Percentiles rank a stretch among this genome's conserved stretches.
phyloP scores from a whole-genome alignment of 2,329 filamentous ascomycete species.

The Colletotrichum tamarilloi region DNA sequence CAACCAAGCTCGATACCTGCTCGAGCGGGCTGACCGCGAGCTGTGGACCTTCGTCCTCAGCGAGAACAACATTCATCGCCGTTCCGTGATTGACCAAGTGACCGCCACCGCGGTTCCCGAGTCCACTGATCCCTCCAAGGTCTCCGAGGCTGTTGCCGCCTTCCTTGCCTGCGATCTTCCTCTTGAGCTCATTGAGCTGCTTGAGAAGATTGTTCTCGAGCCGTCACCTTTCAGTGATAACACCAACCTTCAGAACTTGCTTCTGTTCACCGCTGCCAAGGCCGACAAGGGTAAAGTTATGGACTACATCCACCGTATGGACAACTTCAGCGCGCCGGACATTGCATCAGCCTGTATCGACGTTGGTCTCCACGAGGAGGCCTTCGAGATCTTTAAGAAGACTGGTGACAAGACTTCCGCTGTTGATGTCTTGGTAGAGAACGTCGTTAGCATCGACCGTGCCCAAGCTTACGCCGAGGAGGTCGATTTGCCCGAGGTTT shows the following conservation, averaged over 20 bases:
- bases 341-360: conserved; percentile 94
- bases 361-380: conserved; percentile 94
- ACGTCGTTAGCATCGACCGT: conserved; percentile 97
- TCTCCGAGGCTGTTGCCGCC: conserved; percentile 91
- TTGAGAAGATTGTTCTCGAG: conserved; percentile 99
- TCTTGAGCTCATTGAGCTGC: conserved; percentile 92
- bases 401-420: conserved; percentile 88
- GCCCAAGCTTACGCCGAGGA: conserved; percentile 96
- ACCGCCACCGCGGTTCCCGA: conserved; percentile 95
- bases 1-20: conserved; percentile 93
- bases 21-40: conserved; percentile 89
- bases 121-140: conserved; percentile 91
- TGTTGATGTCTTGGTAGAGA: conserved; percentile 91
- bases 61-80: conserved; percentile 94
- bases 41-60: conserved; percentile 96
- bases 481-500: conserved; percentile 93
- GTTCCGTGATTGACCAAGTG: conserved; percentile 95
- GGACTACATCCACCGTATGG: conserved; percentile 94
- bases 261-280: conserved; percentile 96
- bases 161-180: conserved; percentile 94
- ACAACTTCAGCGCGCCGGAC: conserved; percentile 90
- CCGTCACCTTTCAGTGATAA: conserved; percentile 99
- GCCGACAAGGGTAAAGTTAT: conserved; percentile 95
- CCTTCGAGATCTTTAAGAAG: conserved; percentile 99
- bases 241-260: conserved; percentile 92